Conservation (phyloP, 2,329 filamentous ascomycete species). For the Dichotomopilus funicola region DNA sequence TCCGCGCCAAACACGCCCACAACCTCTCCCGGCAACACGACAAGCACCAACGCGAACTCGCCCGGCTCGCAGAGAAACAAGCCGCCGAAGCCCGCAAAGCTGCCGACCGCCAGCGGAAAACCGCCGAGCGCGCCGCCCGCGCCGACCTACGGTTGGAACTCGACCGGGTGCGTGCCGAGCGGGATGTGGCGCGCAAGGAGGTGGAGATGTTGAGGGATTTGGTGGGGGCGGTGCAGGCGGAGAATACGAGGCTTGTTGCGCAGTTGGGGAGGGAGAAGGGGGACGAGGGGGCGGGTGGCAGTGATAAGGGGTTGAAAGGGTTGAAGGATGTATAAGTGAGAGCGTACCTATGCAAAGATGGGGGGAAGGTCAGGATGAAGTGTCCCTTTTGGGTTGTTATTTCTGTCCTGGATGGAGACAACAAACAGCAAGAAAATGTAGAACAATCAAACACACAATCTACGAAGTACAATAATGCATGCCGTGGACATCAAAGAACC, state of each 20-base stretch:
- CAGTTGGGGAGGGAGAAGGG: conserved; percentile 38
- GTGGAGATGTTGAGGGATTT: conserved; percentile 48
- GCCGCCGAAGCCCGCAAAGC: conserved; percentile 55
- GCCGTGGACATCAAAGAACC: no score
- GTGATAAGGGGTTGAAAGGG: not conserved
- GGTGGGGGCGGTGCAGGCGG: conserved; percentile 51
- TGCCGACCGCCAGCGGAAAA: conserved; percentile 46
- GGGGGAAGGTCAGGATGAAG: no score
- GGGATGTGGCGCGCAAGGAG: conserved; percentile 47
- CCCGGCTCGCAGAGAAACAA: conserved; percentile 58
- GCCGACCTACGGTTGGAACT: conserved; percentile 44
- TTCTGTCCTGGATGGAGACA: not conserved
- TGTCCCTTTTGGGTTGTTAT: not conserved
- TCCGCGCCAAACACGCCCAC: conserved; percentile 56
- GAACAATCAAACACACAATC: no score
- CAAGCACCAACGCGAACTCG: conserved; percentile 57
- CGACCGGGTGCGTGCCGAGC: conserved; percentile 45
- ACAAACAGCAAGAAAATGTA: no score
- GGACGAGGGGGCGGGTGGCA: not conserved
- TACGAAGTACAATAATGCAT: no score
- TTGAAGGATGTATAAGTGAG: no score
- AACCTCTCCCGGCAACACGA: conserved; percentile 61
- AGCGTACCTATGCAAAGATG: no score
- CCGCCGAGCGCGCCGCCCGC: conserved; percentile 47
- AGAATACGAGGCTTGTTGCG: conserved; percentile 54